A percentile compares a stretch with the other conserved stretches of the same genome.
These are phyloP conservation scores for Coemansia sp. DNA, from an alignment of 192 early-diverging fungal genomes.

Conservation along the genomic window DNA sequence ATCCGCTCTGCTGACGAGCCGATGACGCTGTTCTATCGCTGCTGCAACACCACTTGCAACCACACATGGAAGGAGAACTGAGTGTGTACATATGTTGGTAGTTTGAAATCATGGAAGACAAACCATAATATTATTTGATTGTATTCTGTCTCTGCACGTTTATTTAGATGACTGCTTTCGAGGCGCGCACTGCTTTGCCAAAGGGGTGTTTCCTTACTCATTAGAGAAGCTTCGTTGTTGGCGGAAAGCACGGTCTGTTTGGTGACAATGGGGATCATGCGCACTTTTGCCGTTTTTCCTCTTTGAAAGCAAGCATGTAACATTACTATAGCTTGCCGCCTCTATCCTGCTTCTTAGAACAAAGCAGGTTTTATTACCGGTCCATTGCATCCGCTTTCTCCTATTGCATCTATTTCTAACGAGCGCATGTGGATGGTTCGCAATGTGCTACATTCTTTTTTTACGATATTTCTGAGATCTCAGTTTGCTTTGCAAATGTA, in stretches of 20 bases:
- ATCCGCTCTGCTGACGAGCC: conserved; percentile 91
- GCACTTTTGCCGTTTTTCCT: too few relatives aligned
- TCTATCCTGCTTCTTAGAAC: conserved; percentile 45
- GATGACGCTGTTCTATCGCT: conserved; percentile 89
- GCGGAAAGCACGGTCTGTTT: conserved; percentile 5
- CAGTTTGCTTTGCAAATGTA: background rate
- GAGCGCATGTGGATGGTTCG: background rate
- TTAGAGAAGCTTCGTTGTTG: conserved; percentile 39
- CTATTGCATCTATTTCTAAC: background rate
- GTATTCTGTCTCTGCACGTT: background rate
- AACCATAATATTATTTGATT: background rate
- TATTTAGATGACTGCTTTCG: background rate
- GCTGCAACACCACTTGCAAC: conserved; percentile 66
- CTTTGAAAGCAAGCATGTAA: background rate
- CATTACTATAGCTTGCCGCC: conserved; percentile 1
- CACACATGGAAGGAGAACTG: conserved; percentile 72
- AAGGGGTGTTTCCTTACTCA: background rate
- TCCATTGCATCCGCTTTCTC: background rate
- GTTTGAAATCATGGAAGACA: background rate
- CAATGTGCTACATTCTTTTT: conserved; percentile 2
- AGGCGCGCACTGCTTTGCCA: background rate
- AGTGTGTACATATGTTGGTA: background rate
- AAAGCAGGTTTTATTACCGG: background rate
- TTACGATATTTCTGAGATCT: too few relatives aligned
- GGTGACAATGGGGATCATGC: background rate